These are phyloP conservation scores for Castanospermum australe DNA, from an alignment of 306 rosid species.

Conservation along the genomic window DNA sequence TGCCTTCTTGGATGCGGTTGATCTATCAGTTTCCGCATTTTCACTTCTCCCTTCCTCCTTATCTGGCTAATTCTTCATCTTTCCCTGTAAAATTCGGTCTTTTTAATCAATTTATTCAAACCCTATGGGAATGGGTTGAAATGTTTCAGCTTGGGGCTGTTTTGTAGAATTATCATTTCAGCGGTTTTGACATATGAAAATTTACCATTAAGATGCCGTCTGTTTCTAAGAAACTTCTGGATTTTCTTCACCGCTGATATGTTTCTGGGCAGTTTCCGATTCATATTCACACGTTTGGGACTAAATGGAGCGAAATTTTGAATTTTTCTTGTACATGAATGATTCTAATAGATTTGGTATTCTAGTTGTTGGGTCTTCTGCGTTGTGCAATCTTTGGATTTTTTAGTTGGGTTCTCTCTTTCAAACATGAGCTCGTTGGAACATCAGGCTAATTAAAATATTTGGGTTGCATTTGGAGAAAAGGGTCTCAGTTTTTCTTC, in stretches of 20 bases:
- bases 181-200: not conserved
- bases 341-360: not conserved
- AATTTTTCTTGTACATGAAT: not conserved
- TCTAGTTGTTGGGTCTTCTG: not conserved
- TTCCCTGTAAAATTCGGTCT: not conserved
- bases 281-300: not conserved
- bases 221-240: not conserved
- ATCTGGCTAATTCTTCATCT: not conserved
- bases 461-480: not conserved
- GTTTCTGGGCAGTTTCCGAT: not conserved
- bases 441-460: not conserved
- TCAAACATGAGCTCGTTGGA: not conserved
- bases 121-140: conserved; percentile 2
- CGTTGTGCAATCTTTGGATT: not conserved
- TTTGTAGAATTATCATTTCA: not conserved
- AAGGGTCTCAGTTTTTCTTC: not conserved
- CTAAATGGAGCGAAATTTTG: not conserved
- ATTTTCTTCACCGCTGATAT: not conserved
- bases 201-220: not conserved
- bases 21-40: conserved; percentile 12
- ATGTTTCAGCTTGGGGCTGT: not conserved
- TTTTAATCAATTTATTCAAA: not conserved
- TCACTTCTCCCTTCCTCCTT: not conserved
- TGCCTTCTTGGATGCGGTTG: not conserved
- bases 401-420: conserved; percentile 36